A percentile compares a stretch with the other conserved stretches of the same genome.
Conservation (phyloP, 176 grass and related monocot species). For the Musa troglodytarum region DNA sequence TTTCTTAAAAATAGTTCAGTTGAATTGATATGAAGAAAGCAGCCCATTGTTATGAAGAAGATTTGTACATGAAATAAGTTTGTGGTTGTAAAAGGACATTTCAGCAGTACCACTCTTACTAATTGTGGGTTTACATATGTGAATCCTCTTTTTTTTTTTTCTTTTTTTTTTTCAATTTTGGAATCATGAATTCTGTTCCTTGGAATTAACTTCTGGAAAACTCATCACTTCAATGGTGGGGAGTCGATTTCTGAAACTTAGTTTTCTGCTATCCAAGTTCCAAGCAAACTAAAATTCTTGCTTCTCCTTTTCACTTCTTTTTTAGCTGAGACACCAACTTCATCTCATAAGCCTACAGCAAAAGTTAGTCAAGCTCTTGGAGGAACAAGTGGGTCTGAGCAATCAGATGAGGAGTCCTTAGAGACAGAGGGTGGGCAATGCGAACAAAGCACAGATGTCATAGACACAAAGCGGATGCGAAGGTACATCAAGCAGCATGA, state of each 20-base stretch:
- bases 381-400: slow-evolving; percentile 60
- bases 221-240: too few species aligned
- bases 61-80: neutral
- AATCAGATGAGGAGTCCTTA: slow-evolving; percentile 59
- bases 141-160: too few species aligned
- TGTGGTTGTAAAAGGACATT: too few species aligned
- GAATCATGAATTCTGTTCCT: neutral
- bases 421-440: slow-evolving; percentile 44
- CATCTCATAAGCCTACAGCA: slow-evolving; percentile 46
- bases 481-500: slow-evolving; percentile 30
- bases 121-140: neutral
- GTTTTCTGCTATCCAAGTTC: neutral
- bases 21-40: neutral
- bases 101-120: neutral
- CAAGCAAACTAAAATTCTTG: neutral
- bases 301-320: slow-evolving; percentile 19
- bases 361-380: slow-evolving; percentile 59
- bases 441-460: slow-evolving; percentile 44
- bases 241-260: neutral
- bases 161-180: neutral
- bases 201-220: too few species aligned
- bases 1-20: neutral
- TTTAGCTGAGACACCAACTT: slow-evolving; percentile 59
- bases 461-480: slow-evolving; percentile 64
- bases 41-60: neutral